Conservation (phyloP, 495 filamentous ascomycete genomes). For the Cladorrhinum samala region DNA sequence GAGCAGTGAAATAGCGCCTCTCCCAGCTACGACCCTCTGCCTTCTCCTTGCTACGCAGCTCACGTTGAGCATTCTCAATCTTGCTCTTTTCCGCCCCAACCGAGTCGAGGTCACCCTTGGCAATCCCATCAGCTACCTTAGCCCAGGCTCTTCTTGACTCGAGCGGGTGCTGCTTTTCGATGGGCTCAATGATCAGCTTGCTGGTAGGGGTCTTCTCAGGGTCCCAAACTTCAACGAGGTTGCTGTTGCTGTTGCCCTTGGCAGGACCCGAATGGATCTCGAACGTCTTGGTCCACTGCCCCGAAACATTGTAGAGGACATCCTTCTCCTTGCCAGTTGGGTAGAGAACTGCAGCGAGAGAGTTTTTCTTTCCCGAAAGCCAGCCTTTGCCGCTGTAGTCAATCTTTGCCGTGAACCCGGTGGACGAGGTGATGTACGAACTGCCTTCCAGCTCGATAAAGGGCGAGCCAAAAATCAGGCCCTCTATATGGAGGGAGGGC, state of each 20-base stretch:
- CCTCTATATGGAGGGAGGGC: constrained; percentile 88
- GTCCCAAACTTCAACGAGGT: constrained; percentile 61
- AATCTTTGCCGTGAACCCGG: constrained; percentile 86
- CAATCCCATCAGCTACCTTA: constrained; percentile 74
- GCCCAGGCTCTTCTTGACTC: constrained; percentile 87
- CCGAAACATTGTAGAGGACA: constrained; percentile 75
- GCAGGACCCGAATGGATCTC: constrained; percentile 64
- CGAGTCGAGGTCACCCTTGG: constrained; percentile 74
- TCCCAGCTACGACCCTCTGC: constrained; percentile 74
- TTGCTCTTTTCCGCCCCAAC: constrained; percentile 73
- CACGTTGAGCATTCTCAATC: constrained; percentile 87
- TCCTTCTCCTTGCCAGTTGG: constrained; percentile 74
- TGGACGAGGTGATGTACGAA: constrained; percentile 76
- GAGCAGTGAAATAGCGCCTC: constrained; percentile 70
- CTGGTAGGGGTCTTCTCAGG: constrained; percentile 55
- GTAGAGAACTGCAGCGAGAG: constrained; percentile 70
- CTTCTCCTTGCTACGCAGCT: constrained; percentile 74
- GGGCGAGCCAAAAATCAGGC: constrained; percentile 82
- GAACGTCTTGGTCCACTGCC: constrained; percentile 87
- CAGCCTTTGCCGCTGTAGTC: constrained; percentile 90
- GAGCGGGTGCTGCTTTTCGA: constrained; percentile 78
- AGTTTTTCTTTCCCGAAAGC: constrained; percentile 93
- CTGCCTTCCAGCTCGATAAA: constrained; percentile 83
- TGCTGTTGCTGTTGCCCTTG: constrained; percentile 49
- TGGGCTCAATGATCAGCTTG: constrained; percentile 62